Conservation (phyloP, 1,284 basidiomycete genomes). For the Ustilago curta region DNA sequence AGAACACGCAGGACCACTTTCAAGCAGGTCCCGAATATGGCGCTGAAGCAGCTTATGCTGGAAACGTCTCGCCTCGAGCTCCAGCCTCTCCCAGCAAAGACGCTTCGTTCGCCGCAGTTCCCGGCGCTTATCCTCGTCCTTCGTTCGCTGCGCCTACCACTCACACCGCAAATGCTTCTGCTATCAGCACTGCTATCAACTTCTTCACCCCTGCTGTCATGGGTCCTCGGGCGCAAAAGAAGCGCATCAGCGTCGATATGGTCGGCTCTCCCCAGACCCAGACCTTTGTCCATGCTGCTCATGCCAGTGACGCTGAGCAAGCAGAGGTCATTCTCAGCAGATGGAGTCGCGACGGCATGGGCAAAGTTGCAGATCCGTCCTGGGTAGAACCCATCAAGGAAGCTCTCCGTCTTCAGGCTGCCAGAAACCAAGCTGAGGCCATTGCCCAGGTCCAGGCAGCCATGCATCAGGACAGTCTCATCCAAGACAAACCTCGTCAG, state of each 20-base stretch:
- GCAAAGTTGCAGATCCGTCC: conserved; percentile 74
- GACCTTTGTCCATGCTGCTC: conserved; percentile 78
- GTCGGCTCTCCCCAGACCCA: conserved; percentile 55
- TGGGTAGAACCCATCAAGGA: conserved; percentile 93
- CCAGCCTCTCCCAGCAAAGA: conserved; percentile 25
- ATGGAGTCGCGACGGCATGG: conserved; percentile 90
- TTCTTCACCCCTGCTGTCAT: conserved; percentile 42
- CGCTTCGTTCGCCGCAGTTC: conserved; percentile 22
- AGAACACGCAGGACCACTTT: conserved; percentile 34
- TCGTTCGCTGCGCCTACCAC: conserved; percentile 32
- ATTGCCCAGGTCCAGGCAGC: conserved; percentile 78
- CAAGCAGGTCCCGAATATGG: conserved; percentile 51
- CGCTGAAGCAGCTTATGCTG: conserved; percentile 5
- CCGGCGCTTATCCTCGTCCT: conserved; percentile 40
- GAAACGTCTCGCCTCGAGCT: conserved; percentile 19
- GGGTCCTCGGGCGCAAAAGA: conserved; percentile 58
- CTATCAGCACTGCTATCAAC: conserved; percentile 41
- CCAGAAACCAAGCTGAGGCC: conserved; percentile 80
- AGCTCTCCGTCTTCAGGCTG: conserved; percentile 75
- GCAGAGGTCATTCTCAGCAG: conserved; percentile 86
- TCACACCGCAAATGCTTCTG: conserved; percentile 42
- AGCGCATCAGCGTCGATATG: conserved; percentile 65
- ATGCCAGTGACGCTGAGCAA: conserved; percentile 92
- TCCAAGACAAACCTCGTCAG: conserved; percentile 64
- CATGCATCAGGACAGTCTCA: conserved; percentile 71